Evolutionary conservation across 2,329 filamentous ascomycete species (phyloP).

Genomic region (Colletotrichum destructivum): DNA sequence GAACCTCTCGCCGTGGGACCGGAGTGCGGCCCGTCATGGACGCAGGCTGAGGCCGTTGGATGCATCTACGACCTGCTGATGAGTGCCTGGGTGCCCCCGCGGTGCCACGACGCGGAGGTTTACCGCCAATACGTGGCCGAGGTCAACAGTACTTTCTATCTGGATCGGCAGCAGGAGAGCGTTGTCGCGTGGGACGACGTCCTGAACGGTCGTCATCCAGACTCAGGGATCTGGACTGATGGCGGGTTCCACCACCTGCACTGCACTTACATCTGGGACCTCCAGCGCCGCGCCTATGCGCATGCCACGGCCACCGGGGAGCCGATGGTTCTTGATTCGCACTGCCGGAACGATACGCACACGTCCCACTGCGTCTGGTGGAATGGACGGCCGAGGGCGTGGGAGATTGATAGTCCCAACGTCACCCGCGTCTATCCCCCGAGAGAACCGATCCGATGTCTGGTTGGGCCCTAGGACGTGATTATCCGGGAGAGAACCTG

Average conservation of each 20-base stretch:
- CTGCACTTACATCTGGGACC: slow-evolving; percentile 6
- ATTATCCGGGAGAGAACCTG: too few species aligned
- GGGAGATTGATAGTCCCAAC: background rate
- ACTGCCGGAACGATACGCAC: background rate
- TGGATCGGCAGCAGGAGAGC: background rate
- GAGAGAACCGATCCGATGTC: too few species aligned
- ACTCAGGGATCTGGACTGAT: background rate
- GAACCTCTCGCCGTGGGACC: slow-evolving; percentile 1
- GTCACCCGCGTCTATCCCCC: too few species aligned
- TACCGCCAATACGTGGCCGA: background rate
- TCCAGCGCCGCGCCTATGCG: background rate
- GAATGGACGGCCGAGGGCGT: background rate
- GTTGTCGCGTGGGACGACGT: background rate
- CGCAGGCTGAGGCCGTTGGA: slow-evolving; percentile 1
- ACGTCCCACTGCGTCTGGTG: slow-evolving; percentile 1
- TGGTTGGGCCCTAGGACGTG: too few species aligned
- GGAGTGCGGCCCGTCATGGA: background rate
- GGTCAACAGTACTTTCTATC: slow-evolving; percentile 20
- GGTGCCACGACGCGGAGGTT: background rate
- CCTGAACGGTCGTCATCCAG: background rate
- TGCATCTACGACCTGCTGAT: slow-evolving; percentile 7
- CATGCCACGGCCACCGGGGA: background rate
- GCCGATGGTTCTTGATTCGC: background rate
- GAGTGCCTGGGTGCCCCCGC: background rate
- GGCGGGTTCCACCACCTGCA: slow-evolving; percentile 12